Evolutionary conservation across 805 yeast genomes (phyloP), one percentile per base, ranked within the genome.

Genomic region (Lipomyces yamadae): DNA sequence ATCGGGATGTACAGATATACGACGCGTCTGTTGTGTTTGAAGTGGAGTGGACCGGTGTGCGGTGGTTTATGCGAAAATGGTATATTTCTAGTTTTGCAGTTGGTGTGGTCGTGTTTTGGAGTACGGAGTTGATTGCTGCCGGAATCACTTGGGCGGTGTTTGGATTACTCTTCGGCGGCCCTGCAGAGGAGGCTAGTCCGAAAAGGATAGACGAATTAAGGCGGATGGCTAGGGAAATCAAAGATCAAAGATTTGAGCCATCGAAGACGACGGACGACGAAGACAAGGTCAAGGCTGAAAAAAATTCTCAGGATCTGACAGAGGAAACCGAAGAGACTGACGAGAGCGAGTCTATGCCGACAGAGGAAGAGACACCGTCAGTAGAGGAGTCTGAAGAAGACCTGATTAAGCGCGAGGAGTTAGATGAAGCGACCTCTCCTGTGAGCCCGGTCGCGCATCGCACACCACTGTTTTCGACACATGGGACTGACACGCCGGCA

Each of bases 31-130:
- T 76, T 30, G 68, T 61, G 5, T 74, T 73, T 73, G 55, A 65
- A 4, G 77, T 74, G 24, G 60, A 75, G 59, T 76, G 78, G 79
- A 62, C 61, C 11, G 79, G 79, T 15, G 37, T 76, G 8, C 70
- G 78, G 29, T 76, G 73, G 60, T 64, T 73, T 18, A 72, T 76
- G 76, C 68, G 76, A 58, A 66, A 75, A 24, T 72, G 72, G 61
- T 61, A 72, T 10, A 6, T 73, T 18, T 42, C 67, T 2, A 62
- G 72, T 34, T 74, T 74, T 56, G 32, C 74, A 2, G 48, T 74
- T 29, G 77, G 75, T 6, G 74, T 74, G 3, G 50, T 64, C 7
- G 29, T 70, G 30, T 70, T 76, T 58, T 76, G 78, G 78, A 61
- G 56, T 18, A 64, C 73, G n/a, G 77, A 75, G 57, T 60, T 69